These are phyloP conservation scores for Rosa lucieae DNA, from an alignment of 306 rosid genomes.

Conservation along the genomic window DNA sequence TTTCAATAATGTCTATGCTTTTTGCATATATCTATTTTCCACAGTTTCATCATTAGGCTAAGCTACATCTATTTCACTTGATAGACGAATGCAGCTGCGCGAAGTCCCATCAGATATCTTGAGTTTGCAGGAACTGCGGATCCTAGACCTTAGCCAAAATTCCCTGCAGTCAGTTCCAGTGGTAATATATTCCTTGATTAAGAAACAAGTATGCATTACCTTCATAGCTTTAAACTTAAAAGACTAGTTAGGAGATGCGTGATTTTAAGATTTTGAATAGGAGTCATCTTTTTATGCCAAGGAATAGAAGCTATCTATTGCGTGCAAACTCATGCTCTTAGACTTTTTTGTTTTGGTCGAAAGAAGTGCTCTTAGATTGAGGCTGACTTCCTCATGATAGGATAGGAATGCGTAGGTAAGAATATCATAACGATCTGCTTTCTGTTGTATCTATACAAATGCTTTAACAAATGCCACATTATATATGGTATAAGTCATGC, in stretches of 20 bases:
- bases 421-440: neutral
- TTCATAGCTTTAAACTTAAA: neutral
- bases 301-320: neutral
- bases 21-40: neutral
- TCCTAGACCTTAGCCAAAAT: constrained; percentile 87
- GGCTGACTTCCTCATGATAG: neutral
- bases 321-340: neutral
- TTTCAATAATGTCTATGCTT: constrained; percentile 1
- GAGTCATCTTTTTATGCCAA: neutral
- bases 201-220: neutral
- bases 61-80: constrained; percentile 20
- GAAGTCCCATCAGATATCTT: constrained; percentile 75
- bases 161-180: constrained; percentile 71
- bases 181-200: constrained; percentile 45
- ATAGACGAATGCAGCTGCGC: constrained; percentile 67
- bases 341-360: neutral
- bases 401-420: neutral
- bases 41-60: neutral
- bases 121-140: constrained; percentile 56
- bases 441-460: neutral
- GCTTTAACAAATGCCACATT: neutral
- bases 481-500: neutral
- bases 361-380: neutral
- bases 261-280: neutral
- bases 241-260: neutral